These are phyloP conservation scores for Aphanomyces invadans DNA, from an alignment of 352 stramenopile genomes.

Conservation along the genomic window DNA sequence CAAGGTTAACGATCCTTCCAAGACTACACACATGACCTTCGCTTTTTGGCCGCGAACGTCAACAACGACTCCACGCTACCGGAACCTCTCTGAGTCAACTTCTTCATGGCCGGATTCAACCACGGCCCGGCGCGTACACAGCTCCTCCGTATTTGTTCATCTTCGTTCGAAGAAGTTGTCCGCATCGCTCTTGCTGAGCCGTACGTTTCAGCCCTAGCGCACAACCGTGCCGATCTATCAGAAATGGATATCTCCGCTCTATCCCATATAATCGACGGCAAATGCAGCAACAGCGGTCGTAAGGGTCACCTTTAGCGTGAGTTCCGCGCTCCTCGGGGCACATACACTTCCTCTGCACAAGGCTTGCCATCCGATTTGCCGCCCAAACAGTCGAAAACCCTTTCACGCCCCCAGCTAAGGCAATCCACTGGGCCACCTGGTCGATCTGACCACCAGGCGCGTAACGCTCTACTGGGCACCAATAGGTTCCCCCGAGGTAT, in stretches of 20 bases:
- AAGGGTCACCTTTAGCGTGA: not conserved
- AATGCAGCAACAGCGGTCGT: not conserved
- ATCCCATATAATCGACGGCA: not conserved
- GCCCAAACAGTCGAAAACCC: no score
- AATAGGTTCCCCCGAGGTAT: no score
- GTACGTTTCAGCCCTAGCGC: not conserved
- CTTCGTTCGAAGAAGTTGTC: not conserved
- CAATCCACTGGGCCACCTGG: no score
- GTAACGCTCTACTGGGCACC: no score
- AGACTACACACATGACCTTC: not conserved
- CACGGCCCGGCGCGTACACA: constrained; percentile 2
- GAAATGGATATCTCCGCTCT: not conserved
- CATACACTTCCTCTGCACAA: not conserved
- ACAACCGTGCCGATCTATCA: not conserved
- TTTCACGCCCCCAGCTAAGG: no score
- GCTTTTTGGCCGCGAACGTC: not conserved
- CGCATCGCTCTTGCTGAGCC: not conserved
- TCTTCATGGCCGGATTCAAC: constrained; percentile 1
- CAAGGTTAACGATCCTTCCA: not conserved
- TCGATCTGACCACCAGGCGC: no score
- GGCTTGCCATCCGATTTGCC: not conserved
- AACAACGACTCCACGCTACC: not conserved
- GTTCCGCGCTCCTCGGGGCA: no score
- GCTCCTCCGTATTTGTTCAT: not conserved
- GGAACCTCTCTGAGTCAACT: not conserved